Base-by-base conservation (phyloP, 2,329 filamentous ascomycete species). In the Monilinia aucupariae region DNA sequence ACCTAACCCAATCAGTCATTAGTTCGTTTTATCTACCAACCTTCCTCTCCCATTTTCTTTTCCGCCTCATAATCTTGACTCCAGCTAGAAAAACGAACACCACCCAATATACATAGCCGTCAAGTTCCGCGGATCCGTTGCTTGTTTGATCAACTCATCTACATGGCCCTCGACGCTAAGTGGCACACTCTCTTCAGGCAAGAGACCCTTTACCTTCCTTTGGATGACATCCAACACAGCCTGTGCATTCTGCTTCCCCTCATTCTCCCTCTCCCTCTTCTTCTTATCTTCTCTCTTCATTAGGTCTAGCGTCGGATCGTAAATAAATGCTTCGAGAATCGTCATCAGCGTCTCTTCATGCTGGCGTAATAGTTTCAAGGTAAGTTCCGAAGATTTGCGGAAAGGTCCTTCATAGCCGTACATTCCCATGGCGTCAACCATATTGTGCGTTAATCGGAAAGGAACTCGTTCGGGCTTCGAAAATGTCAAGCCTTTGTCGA, bases 271-370 rank as follows among this genome's bases (percentile, higher is more conserved):
- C 15, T 71, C 68, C 13, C 51, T 73, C 61, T 68, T 71, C 62
- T 82, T 76, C 67, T 72, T 82, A 74, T 81, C 80, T 74, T 89
- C 91, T 59, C 88, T 88, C 67, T 79, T 79, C 71, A 97, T 85
- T 66, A 97, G 86, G 73, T 99, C 96, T 15, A 96, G 86, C 17
- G 96, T 97, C 0, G 94, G 94, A 74, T 99, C 94, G 73, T 99
- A 92, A 68, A 99, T 84, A 73, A 99, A 99, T 0, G 94, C 92
- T 78, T 99, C 96, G 1, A 99, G 81, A 56, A 99, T 93, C 0
- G 93, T 97, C 87, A 99, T 96, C 64, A 99, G 80, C 47, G 93
- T 96, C 76, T 99, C 96, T 75, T 97, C 90, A 72, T 97, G 92
- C 74, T 96, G 90, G 1, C 94, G 84, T 12, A 97, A 81, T 34